Evolutionary conservation across 2,329 filamentous ascomycete species (phyloP).

Genomic region (Diaporthe batatas): DNA sequence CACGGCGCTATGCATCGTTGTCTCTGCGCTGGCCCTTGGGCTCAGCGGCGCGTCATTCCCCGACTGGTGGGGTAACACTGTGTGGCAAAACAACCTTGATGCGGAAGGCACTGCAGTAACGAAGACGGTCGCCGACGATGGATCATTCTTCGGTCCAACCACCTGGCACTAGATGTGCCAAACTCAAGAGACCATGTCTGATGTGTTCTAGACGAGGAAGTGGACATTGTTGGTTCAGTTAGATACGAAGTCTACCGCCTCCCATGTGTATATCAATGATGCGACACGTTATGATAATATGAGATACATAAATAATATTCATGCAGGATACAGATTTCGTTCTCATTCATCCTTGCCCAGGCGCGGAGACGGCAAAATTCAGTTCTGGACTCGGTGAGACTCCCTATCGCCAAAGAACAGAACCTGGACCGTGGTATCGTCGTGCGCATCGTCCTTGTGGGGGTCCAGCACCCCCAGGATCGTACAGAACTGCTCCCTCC

Average conservation of each 20-base stretch:
- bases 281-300: not conserved
- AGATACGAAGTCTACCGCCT: not conserved
- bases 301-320: not conserved
- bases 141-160: constrained; percentile 48
- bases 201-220: not conserved
- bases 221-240: not conserved
- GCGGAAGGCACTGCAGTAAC: constrained; percentile 47
- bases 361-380: no score
- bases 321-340: not conserved
- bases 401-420: constrained; percentile 75
- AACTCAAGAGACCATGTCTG: not conserved
- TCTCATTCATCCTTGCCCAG: no score
- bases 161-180: constrained; percentile 44
- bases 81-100: constrained; percentile 32
- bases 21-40: constrained; percentile 62
- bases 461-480: constrained; percentile 79
- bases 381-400: no score
- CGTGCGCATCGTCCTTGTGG: constrained; percentile 73
- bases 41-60: constrained; percentile 61
- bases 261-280: not conserved
- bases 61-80: constrained; percentile 64
- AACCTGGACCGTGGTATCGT: constrained; percentile 88
- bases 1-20: constrained; percentile 68
- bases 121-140: constrained; percentile 48
- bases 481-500: constrained; percentile 80